These are phyloP conservation scores for Botrytis pseudocinerea DNA, from an alignment of 2,329 filamentous ascomycete genomes.

Conservation along the genomic window DNA sequence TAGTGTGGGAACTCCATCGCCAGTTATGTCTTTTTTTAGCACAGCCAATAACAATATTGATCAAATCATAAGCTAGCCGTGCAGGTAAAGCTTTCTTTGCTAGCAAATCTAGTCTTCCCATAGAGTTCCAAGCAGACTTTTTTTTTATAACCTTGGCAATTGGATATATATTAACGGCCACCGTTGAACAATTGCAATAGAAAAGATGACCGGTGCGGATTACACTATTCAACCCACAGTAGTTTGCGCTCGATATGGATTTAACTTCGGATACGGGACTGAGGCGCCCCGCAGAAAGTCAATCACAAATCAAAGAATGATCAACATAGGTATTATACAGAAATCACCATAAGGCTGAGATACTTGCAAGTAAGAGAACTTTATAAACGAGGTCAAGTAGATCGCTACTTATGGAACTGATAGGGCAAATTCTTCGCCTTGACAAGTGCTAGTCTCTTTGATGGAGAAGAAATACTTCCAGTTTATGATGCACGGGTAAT, in stretches of 20 bases:
- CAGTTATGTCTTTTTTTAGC: too few relatives aligned
- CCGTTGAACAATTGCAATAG: neutral
- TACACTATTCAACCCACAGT: neutral
- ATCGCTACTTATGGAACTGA: neutral
- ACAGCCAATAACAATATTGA: constrained; percentile 63
- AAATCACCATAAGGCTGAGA: neutral
- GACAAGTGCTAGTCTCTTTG: neutral
- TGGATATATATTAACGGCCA: too few relatives aligned
- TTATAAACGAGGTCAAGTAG: neutral
- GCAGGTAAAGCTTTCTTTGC: constrained; percentile 63
- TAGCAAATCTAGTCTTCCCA: neutral
- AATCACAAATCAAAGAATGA: neutral
- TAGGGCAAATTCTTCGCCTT: neutral
- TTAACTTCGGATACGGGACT: neutral
- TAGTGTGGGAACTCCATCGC: too few relatives aligned
- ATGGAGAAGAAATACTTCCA: neutral
- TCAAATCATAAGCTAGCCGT: constrained; percentile 67
- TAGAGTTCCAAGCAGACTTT: neutral
- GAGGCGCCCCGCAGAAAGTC: neutral
- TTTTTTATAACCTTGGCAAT: neutral
- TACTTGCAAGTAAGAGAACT: neutral
- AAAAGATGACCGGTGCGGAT: neutral
- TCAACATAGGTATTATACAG: neutral
- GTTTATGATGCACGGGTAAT: neutral
- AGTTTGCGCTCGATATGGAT: neutral